Conservation (phyloP, 2,329 filamentous ascomycete species). For the Xylaria sp. region DNA sequence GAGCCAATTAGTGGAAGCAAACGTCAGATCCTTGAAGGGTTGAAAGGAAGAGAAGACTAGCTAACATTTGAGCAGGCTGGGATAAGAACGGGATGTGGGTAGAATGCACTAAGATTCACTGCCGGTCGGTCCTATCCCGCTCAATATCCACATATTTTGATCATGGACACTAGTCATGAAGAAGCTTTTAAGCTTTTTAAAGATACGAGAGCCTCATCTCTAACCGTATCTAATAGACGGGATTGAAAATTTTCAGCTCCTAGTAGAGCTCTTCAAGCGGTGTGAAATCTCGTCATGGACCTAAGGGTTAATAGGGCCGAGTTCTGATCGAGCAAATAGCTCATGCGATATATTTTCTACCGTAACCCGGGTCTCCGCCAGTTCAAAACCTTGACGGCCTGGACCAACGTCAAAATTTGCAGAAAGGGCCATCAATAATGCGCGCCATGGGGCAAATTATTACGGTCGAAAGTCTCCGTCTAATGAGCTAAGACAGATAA, state of each 20-base stretch:
- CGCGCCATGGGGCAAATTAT: background rate
- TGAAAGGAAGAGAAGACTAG: background rate
- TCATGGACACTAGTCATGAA: constrained; percentile 11
- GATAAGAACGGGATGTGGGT: constrained; percentile 11
- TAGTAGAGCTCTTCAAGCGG: constrained; percentile 3
- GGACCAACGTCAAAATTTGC: constrained; percentile 7
- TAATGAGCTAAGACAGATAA: background rate
- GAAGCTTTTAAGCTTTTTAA: background rate
- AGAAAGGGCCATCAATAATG: background rate
- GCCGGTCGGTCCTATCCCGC: constrained; percentile 7
- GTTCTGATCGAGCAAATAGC: background rate
- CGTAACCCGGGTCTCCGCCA: background rate
- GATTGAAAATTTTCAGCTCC: constrained; percentile 22
- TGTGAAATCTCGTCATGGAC: constrained; percentile 8
- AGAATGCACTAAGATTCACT: constrained; percentile 17
- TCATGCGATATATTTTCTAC: background rate
- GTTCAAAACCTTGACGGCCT: background rate
- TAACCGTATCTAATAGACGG: background rate
- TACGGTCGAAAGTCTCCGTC: background rate
- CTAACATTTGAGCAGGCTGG: background rate
- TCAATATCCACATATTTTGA: constrained; percentile 3
- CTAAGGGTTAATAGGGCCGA: constrained; percentile 23
- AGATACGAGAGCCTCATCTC: constrained; percentile 14
- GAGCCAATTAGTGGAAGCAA: background rate
- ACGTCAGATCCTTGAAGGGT: background rate